Evolutionary conservation across 345 rosid genomes (phyloP).

Genomic region (Eucalyptus marginata): DNA sequence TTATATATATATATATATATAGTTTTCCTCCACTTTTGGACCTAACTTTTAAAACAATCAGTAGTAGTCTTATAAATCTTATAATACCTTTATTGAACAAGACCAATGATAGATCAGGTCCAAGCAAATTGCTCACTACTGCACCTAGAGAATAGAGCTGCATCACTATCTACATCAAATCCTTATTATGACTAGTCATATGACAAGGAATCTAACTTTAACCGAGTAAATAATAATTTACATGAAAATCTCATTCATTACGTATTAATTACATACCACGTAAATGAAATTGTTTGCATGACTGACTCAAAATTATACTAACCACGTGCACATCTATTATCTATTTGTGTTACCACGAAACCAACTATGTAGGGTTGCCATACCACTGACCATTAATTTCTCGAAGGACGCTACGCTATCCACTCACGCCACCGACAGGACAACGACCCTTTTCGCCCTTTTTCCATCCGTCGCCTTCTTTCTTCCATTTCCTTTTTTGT

Average conservation of each 20-base stretch:
- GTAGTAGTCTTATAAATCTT: too few relatives aligned
- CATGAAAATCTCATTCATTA: neutral
- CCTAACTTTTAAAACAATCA: fast-evolving
- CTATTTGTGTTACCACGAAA: neutral
- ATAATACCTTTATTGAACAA: fast-evolving
- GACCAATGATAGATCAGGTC: neutral
- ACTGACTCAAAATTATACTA: neutral
- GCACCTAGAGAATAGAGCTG: neutral
- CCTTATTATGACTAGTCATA: too few relatives aligned
- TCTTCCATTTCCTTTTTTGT: neutral
- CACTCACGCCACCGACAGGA: neutral
- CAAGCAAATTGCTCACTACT: neutral
- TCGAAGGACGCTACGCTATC: neutral
- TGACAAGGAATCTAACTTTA: neutral
- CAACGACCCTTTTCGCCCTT: neutral
- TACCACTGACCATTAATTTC: neutral
- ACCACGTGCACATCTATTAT: neutral
- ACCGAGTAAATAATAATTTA: neutral
- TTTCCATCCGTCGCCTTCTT: neutral
- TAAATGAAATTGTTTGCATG: too few relatives aligned
- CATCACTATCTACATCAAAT: too few relatives aligned
- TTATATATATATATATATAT: too few relatives aligned
- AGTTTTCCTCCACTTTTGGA: fast-evolving
- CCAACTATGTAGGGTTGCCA: neutral
- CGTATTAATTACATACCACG: too few relatives aligned